Base-by-base conservation (phyloP, 805 yeast genomes). In the Millerozyma miso region DNA sequence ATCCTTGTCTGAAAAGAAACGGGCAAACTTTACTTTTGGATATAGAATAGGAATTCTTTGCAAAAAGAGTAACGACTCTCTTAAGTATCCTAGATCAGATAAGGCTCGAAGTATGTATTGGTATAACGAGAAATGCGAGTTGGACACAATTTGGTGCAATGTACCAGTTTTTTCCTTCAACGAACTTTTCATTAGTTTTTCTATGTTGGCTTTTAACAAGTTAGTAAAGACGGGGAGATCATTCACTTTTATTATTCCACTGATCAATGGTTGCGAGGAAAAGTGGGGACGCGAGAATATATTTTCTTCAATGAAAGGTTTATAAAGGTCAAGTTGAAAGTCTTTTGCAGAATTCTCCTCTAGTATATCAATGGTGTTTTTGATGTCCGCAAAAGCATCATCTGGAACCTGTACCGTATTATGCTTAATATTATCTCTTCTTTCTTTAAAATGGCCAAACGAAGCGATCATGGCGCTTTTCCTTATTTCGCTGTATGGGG, bases 141-240 rank as follows among this genome's bases (percentile, higher is more conserved):
- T 41, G 10, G 46, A 26, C 19, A 57, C 44, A 13, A 52, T 45
- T 1, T 56, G 48, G 10, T 58, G 35, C 14, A 65, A 45, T 14
- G 38, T 38, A 4, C 46, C 33, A 12, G 52, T 14, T 16, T 36
- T 35, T 19, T 42, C 41, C 31, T 26, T 35, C 16, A 33, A 19
- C 0, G 32, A 43, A 14, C 37, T 33, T 4, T 35, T 38, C 44
- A 48, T 37, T 35, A 44, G 38, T 8, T 36, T 29, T 19, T 55
- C 49, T 15, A 60, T 50, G 17, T 53, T 41, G 3, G 43, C 37
- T 10, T 47, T 38, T 8, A 68, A 49, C 33, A 65, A 44, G 2
- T 20, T 34, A 12, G 48, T 41, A 46, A 68, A 69, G 4, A 44
- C 32, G 0, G 74, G 74, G 17, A 69, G 49, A 45, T 69, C 74